Evolutionary conservation across 208 protist genomes (phyloP), one percentile per base, ranked within the genome.

Genomic region (Naegleria fowleri): DNA sequence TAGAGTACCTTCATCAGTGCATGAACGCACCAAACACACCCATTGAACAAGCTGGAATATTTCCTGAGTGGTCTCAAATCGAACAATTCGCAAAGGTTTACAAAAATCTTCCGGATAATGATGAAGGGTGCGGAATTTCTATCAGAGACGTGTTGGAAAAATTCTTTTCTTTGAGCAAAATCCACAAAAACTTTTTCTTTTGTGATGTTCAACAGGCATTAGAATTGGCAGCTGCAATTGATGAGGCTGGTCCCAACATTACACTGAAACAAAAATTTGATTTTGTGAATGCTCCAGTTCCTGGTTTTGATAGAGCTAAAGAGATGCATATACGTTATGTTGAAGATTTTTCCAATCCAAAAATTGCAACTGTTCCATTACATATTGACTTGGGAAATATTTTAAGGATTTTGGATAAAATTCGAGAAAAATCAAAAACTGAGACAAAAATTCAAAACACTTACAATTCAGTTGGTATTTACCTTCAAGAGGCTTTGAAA

Each of bases 181-280:
- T 40, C 52, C 36, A 87, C 29, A 51, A 87, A 9, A 39, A 87
- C 33, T 87, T 87, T 36, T 87, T 87, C 83, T 40, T 87, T 9
- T 87, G 83, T 51, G 41, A 87, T 51, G 15, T 33, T 29, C 29
- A 87, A 51, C 1, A 40, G 9, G 19, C 15, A 22, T 40, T 87
- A 9, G 41, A 25, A 6, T 51, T 87, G 19, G 36, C 83, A 9
- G 29, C 36, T 29, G 9, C 39, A 11, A 87, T 87, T n/a, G 22
- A 51, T 67, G 55, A 67, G 3, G 55, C 55, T 16, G 39, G 40
- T 87, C 40, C 33, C 11, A 87, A 87, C 0, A 16, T 87, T 0
- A 52, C 83, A 87, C 25, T 87, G 15, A 40, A 40, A 51, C 40
- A 87, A 51, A 22, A 87, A 39, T 87, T 51, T 29, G 33, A 22